phyloP scores from a whole-genome alignment of 2,329 filamentous ascomycete species.

The Monosporascus sp. region DNA sequence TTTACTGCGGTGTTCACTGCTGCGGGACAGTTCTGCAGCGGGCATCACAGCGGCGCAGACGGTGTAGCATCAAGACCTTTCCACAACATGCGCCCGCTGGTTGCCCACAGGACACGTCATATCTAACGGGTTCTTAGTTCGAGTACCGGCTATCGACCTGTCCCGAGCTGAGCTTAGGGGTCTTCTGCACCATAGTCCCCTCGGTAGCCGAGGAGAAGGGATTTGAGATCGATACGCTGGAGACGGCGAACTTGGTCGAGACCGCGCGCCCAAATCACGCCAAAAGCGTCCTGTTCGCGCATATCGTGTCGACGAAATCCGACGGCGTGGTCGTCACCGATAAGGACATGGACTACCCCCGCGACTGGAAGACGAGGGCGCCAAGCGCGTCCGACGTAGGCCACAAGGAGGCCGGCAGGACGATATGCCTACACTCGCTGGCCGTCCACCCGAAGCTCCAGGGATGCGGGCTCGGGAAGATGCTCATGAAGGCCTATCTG shows the following conservation, averaged over 20 bases:
- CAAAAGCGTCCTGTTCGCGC: constrained; percentile 63
- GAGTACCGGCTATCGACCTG: constrained; percentile 69
- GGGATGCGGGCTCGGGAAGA: constrained; percentile 65
- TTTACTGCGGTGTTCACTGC: neutral
- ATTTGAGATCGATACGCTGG: constrained; percentile 47
- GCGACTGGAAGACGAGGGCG: constrained; percentile 54
- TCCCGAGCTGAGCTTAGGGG: constrained; percentile 70
- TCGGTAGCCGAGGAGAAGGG: constrained; percentile 34
- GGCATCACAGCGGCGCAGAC: neutral
- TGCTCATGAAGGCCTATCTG: constrained; percentile 70
- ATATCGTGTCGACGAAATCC: constrained; percentile 72
- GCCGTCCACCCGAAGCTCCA: constrained; percentile 74
- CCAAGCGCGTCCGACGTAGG: constrained; percentile 47
- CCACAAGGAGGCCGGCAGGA: constrained; percentile 68
- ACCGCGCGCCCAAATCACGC: constrained; percentile 50
- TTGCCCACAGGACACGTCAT: no score
- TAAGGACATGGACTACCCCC: constrained; percentile 67
- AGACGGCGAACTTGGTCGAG: constrained; percentile 53
- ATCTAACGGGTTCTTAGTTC: constrained; percentile 45
- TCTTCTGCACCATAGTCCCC: constrained; percentile 64
- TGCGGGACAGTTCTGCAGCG: no score
- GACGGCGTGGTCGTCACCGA: constrained; percentile 61
- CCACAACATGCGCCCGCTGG: neutral
- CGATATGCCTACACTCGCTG: constrained; percentile 76
- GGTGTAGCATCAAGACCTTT: neutral